Conservation (phyloP, 345 rosid species). For the Acer negundo region DNA sequence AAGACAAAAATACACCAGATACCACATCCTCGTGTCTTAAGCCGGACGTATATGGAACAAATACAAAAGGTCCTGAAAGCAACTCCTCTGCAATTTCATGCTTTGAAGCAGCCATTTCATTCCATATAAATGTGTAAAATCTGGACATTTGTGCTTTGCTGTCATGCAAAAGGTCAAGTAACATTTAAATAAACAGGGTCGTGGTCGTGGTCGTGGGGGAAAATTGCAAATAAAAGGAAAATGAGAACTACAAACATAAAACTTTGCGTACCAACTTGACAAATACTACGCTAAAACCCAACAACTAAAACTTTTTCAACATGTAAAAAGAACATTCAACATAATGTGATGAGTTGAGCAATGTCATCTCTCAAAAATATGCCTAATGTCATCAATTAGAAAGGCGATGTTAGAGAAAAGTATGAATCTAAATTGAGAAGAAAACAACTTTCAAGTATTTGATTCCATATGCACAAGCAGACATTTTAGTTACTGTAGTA, state of each 20-base stretch:
- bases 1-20: conserved; percentile 62
- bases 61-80: conserved; percentile 53
- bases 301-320: background rate
- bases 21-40: conserved; percentile 49
- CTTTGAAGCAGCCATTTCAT: conserved; percentile 56
- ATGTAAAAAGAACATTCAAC: background rate
- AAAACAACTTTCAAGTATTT: background rate
- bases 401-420: background rate
- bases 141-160: conserved; percentile 77
- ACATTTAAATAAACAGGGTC: conserved; percentile 11
- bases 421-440: background rate
- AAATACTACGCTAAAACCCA: background rate
- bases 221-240: background rate
- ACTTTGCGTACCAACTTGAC: background rate
- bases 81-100: conserved; percentile 55
- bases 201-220: background rate
- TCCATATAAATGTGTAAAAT: conserved; percentile 74
- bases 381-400: background rate
- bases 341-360: background rate
- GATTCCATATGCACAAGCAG: background rate
- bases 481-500: background rate
- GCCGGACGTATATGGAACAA: conserved; percentile 59
- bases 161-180: conserved; percentile 36
- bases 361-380: background rate
- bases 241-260: background rate